Percentiles rank a stretch among this genome's conserved stretches.
These are phyloP conservation scores for Rhizopus delemar DNA, from an alignment of 371 early-diverging fungal species.

Conservation along the genomic window DNA sequence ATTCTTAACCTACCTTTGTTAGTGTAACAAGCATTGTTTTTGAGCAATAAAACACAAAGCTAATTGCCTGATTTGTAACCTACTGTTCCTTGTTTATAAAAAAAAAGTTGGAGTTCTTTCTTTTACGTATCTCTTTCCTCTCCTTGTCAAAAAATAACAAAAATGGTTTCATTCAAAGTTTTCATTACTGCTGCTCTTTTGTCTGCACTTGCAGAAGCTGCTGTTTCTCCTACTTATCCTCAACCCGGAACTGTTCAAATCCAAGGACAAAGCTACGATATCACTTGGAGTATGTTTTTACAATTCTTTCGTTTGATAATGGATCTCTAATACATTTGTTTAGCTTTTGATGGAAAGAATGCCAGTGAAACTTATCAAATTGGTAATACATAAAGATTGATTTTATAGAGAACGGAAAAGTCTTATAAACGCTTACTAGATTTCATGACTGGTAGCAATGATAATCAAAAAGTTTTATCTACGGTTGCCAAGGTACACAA, in stretches of 20 bases:
- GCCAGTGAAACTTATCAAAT: slow-evolving; percentile 20
- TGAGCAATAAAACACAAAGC: too few relatives aligned
- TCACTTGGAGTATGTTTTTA: slow-evolving; percentile 42
- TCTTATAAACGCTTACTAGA: slow-evolving; percentile 16
- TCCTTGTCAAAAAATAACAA: slow-evolving; percentile 6
- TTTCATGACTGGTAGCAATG: slow-evolving; percentile 47
- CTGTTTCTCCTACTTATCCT: slow-evolving; percentile 47
- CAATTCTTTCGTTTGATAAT: background rate
- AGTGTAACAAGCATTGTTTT: too few relatives aligned
- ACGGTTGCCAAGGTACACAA: slow-evolving; percentile 38
- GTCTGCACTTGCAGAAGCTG: slow-evolving; percentile 21
- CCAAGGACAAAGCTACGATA: slow-evolving; percentile 36
- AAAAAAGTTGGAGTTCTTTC: background rate
- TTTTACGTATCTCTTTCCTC: slow-evolving; percentile 7
- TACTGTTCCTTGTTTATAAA: background rate
- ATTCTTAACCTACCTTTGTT: too few relatives aligned
- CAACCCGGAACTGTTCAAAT: slow-evolving; percentile 47
- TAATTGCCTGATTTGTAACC: background rate
- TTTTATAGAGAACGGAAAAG: background rate
- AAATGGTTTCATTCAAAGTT: slow-evolving; percentile 26
- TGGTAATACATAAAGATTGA: slow-evolving; percentile 12
- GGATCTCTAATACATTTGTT: background rate
- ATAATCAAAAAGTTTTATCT: slow-evolving; percentile 25
- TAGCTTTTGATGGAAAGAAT: slow-evolving; percentile 29
- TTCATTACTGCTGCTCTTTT: slow-evolving; percentile 18